Base-by-base conservation (phyloP, 2,329 filamentous ascomycete genomes). In the Fusarium chaquense region DNA sequence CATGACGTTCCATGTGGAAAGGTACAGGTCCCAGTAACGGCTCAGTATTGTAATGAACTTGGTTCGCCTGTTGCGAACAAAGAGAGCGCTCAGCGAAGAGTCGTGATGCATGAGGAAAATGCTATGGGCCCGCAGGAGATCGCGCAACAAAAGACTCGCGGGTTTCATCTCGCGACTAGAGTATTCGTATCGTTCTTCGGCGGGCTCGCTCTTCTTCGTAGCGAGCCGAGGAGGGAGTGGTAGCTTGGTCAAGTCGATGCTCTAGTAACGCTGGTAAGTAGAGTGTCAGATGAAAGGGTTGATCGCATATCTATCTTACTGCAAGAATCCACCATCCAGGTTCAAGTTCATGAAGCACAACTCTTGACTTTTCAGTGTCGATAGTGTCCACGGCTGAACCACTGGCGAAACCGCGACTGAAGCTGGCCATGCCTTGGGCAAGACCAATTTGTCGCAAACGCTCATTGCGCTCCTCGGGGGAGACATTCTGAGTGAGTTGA, bases 361-460 rank as follows among this genome's bases (percentile, higher is more conserved):
- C 90, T 33, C 94, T 88, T 51, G 91, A 90, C 82, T 93, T 96
- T 74, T 97, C 93, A 2, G 96, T 98, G 76, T 99, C 96, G 63
- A 99, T 90, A 12, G 90, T 89, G 75, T 97, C 93, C 40, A 98
- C 88, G 3, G 92, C 79, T 71, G 90, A 85, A 62, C 90, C 93
- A 65, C 89, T 86, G 3, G 94, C 92, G 80, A 99, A 99, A 74
- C 90, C 94, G 77, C 90, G 91, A 75, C 93, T 92, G 82, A 99
- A 99, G 78, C 90, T 92, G 62, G 97, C 91, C 91, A 98, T 97
- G 77, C 94, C 96, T 82, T 99, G 96, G 41, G 96, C 96, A 68
- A 99, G 88, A 38, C 96, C 96, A 77, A 99, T 94, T 83, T 98
- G 94, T 70, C 96, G 89, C 75, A 98, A 83, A 73, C 91, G 91